Evolutionary conservation across 2,329 filamentous ascomycete genomes (phyloP).

Genomic region (Exophiala xenobiotica): DNA sequence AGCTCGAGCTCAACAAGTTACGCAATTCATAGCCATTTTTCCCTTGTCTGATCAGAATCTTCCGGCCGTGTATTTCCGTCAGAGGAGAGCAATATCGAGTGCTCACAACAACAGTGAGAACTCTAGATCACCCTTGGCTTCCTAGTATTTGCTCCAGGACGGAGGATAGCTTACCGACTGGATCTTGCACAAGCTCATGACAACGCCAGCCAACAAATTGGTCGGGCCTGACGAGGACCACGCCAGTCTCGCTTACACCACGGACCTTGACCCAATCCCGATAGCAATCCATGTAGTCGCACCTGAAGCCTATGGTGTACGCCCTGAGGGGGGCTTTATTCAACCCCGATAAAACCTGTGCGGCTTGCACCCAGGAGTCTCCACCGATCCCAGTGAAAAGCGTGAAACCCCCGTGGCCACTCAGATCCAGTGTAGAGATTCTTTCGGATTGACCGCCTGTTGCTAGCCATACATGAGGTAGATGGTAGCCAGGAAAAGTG

Average conservation of each 20-base stretch:
- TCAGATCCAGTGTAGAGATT: conserved; percentile 61
- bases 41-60: no score
- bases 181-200: conserved; percentile 6
- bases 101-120: no score
- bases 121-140: no score
- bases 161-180: not conserved
- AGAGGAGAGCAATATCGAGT: no score
- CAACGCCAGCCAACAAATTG: conserved; percentile 33
- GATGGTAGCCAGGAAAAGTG: conserved; percentile 51
- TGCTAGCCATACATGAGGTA: conserved; percentile 66
- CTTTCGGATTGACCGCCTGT: conserved; percentile 43
- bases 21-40: no score
- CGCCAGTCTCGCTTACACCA: not conserved
- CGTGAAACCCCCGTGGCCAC: conserved; percentile 54
- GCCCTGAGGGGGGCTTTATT: conserved; percentile 50
- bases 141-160: not conserved
- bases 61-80: no score
- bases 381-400: conserved; percentile 58
- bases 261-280: conserved; percentile 49
- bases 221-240: not conserved
- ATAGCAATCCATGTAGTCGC: conserved; percentile 43
- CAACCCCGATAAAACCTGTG: conserved; percentile 37
- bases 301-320: conserved; percentile 21
- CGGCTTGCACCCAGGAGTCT: conserved; percentile 53
- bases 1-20: no score